A percentile compares a stretch with the other conserved stretches of the same genome.
Conservation (phyloP, 495 filamentous ascomycete genomes). For the Trichoderma asperelloides region DNA sequence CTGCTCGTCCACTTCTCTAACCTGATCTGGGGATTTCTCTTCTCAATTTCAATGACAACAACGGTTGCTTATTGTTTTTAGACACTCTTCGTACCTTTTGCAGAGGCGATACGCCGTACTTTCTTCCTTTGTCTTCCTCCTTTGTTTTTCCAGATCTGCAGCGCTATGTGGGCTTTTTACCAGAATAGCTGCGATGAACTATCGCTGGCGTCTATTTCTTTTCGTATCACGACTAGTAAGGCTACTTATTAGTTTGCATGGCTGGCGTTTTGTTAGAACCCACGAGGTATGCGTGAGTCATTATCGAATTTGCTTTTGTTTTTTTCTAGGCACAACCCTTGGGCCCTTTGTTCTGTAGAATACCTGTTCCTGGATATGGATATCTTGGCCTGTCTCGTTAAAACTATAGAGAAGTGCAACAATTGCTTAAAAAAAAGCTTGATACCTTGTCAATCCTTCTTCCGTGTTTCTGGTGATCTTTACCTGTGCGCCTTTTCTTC, state of each 20-base stretch:
- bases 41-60: not conserved
- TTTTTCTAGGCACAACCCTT: not conserved
- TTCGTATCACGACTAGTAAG: not conserved
- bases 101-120: not conserved
- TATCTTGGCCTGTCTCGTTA: not conserved
- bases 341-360: not conserved
- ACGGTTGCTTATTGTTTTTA: not conserved
- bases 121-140: not conserved
- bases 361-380: not conserved
- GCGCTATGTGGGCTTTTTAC: not conserved
- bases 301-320: not conserved
- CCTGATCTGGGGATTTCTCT: no score
- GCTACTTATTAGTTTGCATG: not conserved
- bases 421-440: not conserved
- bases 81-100: not conserved
- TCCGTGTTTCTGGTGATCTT: not conserved
- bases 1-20: not conserved
- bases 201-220: not conserved
- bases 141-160: not conserved
- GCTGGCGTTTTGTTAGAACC: not conserved
- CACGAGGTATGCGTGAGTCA: conserved; percentile 3
- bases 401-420: not conserved
- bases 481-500: no score
- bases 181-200: not conserved
- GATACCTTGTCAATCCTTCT: not conserved